Percentiles rank a stretch among this genome's conserved stretches.
Conservation (phyloP, 495 filamentous ascomycete genomes). For the Penicillium crystallinum region DNA sequence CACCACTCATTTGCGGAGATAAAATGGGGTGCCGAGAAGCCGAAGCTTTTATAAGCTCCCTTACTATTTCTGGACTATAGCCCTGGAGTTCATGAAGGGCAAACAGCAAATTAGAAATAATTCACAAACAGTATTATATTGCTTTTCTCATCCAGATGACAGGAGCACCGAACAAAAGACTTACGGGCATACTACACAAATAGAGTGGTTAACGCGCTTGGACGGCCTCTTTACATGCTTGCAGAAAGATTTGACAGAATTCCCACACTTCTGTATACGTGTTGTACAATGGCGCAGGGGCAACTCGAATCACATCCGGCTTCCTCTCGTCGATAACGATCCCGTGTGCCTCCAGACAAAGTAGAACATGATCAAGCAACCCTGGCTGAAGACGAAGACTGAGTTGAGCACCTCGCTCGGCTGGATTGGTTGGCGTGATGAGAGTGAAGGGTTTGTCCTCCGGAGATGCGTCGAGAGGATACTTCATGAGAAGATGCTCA, state of each 20-base stretch:
- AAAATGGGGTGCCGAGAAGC: slow-evolving; percentile 15
- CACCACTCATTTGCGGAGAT: slow-evolving; percentile 8
- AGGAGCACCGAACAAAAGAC: neutral
- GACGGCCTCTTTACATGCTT: slow-evolving; percentile 34
- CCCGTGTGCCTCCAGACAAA: slow-evolving; percentile 59
- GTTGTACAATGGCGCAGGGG: slow-evolving; percentile 89
- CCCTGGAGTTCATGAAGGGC: too few species aligned
- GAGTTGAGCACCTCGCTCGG: slow-evolving; percentile 78
- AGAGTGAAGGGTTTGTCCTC: slow-evolving; percentile 57
- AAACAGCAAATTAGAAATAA: too few species aligned
- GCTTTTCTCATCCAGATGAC: neutral
- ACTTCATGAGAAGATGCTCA: slow-evolving; percentile 57
- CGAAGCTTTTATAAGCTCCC: neutral
- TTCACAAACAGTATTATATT: neutral
- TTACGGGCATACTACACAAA: neutral
- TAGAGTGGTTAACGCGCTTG: slow-evolving; percentile 3
- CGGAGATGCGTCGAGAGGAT: slow-evolving; percentile 31
- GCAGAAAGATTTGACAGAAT: slow-evolving; percentile 57
- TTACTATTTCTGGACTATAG: neutral
- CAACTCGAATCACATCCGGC: slow-evolving; percentile 88
- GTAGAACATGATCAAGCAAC: slow-evolving; percentile 64
- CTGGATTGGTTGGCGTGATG: slow-evolving; percentile 72
- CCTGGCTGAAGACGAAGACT: slow-evolving; percentile 65
- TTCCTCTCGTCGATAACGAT: slow-evolving; percentile 85
- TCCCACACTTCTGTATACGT: slow-evolving; percentile 70